Conservation (phyloP, 768 basidiomycete species). For the Plicaturopsis crispa region DNA sequence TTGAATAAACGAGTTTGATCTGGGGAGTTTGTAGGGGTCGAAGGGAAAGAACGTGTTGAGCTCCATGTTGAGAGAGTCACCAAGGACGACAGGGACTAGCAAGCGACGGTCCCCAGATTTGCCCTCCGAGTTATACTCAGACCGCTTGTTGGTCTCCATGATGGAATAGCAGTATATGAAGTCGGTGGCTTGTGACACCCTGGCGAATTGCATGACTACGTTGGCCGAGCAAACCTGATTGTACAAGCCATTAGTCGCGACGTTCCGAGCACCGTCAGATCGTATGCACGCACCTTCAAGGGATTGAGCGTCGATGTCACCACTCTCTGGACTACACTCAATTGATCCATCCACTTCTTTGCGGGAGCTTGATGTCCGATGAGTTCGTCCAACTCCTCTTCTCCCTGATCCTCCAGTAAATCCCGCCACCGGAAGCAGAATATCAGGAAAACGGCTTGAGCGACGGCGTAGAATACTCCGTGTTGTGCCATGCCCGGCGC, state of each 20-base stretch:
- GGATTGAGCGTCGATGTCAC: conserved; percentile 84
- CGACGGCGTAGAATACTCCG: conserved; percentile 84
- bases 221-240: conserved; percentile 84
- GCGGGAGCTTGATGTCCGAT: conserved; percentile 15
- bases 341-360: conserved; percentile 80
- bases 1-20: conserved; percentile 71
- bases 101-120: conserved; percentile 8
- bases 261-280: too few relatives aligned
- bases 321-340: conserved; percentile 72
- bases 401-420: conserved; percentile 53
- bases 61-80: conserved; percentile 46
- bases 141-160: conserved; percentile 79
- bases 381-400: conserved; percentile 27
- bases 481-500: conserved; percentile 32
- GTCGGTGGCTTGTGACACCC: conserved; percentile 79
- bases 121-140: conserved; percentile 33
- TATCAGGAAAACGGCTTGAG: conserved; percentile 89
- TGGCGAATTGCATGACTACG: conserved; percentile 92
- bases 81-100: conserved; percentile 18
- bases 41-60: conserved; percentile 97
- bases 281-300: conserved; percentile 77
- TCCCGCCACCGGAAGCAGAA: conserved; percentile 99
- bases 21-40: conserved; percentile 89
- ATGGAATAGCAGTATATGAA: conserved; percentile 95
- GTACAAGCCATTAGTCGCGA: too few relatives aligned